Evolutionary conservation across 2,329 filamentous ascomycete species (phyloP).

Genomic region (Dendryphion nanum): DNA sequence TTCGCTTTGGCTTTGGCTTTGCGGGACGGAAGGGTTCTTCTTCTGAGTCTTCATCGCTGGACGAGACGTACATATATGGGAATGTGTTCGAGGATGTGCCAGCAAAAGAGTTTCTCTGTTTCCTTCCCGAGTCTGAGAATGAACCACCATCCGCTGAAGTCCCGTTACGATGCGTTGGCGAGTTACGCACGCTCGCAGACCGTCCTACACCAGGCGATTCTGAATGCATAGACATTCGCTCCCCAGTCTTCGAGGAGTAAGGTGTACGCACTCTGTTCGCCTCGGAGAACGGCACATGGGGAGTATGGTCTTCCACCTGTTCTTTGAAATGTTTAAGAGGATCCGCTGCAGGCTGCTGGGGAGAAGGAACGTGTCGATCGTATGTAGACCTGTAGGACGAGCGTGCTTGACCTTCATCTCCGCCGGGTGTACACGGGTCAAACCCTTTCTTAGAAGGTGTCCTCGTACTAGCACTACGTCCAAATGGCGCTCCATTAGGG

Average conservation of each 20-base stretch:
- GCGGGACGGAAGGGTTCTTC: conserved; percentile 18
- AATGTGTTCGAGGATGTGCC: conserved; percentile 20
- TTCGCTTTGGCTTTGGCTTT: conserved; percentile 8
- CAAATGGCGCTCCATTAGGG: conserved; percentile 38
- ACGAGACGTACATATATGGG: conserved; percentile 29
- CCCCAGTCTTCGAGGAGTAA: conserved; percentile 54
- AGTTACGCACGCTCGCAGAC: conserved; percentile 54
- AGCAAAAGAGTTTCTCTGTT: conserved; percentile 23
- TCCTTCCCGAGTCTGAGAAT: conserved; percentile 31
- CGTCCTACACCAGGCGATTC: conserved; percentile 48
- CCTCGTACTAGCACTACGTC: conserved; percentile 39
- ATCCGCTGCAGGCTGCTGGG: conserved; percentile 40
- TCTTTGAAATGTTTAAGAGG: conserved; percentile 37
- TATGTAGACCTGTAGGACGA: conserved; percentile 46
- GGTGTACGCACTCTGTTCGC: conserved; percentile 51
- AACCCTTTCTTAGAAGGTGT: conserved; percentile 56
- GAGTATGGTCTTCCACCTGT: conserved; percentile 23
- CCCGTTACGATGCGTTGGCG: conserved; percentile 35
- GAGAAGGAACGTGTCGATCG: conserved; percentile 32
- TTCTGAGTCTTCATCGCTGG: conserved; percentile 29
- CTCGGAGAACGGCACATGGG: conserved; percentile 43
- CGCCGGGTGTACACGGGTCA: conserved; percentile 57
- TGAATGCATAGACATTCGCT: conserved; percentile 56
- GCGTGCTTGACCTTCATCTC: conserved; percentile 58
- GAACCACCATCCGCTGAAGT: conserved; percentile 21